These are phyloP conservation scores for Penicillium italicum DNA, from an alignment of 2,329 filamentous ascomycete species.

Conservation along the genomic window DNA sequence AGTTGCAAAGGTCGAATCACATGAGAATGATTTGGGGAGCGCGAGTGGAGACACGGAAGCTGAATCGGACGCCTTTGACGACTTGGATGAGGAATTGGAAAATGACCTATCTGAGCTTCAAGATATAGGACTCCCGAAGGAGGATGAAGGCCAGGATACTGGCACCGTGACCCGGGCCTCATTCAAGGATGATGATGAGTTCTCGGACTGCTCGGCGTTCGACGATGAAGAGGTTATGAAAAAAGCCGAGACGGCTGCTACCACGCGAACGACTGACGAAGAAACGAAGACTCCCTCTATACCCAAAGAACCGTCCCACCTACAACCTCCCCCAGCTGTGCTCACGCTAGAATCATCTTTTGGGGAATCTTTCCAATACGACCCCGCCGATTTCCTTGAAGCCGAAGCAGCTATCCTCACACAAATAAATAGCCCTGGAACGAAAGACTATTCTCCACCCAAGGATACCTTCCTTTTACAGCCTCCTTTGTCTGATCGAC, in stretches of 20 bases:
- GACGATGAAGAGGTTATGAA: constrained; percentile 30
- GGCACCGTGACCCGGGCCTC: neutral
- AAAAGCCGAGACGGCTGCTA: constrained; percentile 19
- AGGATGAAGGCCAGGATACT: neutral
- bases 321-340: neutral
- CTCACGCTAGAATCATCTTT: constrained; percentile 7
- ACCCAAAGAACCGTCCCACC: neutral
- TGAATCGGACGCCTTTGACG: constrained; percentile 23
- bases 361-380: constrained; percentile 28
- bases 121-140: neutral
- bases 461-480: neutral
- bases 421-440: constrained; percentile 14
- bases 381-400: constrained; percentile 30
- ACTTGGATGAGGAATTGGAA: constrained; percentile 21
- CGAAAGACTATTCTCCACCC: neutral
- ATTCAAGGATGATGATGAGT: constrained; percentile 28
- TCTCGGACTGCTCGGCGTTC: constrained; percentile 35
- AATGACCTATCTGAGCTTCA: constrained; percentile 11
- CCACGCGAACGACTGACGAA: neutral
- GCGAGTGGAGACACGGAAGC: constrained; percentile 20
- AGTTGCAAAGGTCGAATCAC: neutral
- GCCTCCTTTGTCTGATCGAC: neutral
- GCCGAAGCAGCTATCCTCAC: constrained; percentile 5
- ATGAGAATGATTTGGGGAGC: constrained; percentile 9
- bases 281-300: neutral